These are phyloP conservation scores for Ilyonectria mors-panacis DNA, from an alignment of 2,329 filamentous ascomycete genomes.

Conservation along the genomic window DNA sequence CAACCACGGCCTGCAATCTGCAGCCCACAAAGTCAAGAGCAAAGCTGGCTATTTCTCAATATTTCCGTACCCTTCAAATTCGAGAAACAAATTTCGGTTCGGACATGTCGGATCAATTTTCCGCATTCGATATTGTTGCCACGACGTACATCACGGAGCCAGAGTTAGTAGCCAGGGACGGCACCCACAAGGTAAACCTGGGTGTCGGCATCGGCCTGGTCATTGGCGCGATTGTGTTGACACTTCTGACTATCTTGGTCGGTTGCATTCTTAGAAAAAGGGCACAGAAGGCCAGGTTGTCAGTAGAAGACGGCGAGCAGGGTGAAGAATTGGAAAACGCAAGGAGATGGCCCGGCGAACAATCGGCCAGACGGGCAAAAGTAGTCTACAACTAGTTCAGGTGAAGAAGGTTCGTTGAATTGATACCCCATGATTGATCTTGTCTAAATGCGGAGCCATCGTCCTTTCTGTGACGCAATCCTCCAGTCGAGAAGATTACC, in stretches of 20 bases:
- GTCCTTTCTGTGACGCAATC: slow-evolving; percentile 22
- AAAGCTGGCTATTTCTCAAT: slow-evolving; percentile 27
- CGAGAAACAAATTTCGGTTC: slow-evolving; percentile 1
- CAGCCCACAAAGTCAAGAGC: slow-evolving; percentile 31
- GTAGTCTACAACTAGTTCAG: slow-evolving; percentile 19
- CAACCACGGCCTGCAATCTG: slow-evolving; percentile 29
- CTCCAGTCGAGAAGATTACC: not conserved
- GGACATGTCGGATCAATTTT: slow-evolving; percentile 37
- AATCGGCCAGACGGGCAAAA: slow-evolving; percentile 14
- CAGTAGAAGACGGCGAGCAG: slow-evolving; percentile 26
- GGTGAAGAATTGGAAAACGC: not conserved
- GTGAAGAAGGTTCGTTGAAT: slow-evolving; percentile 17
- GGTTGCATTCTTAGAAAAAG: slow-evolving; percentile 24
- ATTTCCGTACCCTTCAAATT: slow-evolving; percentile 34
- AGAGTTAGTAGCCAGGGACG: not conserved
- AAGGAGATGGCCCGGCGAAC: not conserved
- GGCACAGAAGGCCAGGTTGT: slow-evolving; percentile 29
- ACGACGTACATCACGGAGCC: slow-evolving; percentile 29
- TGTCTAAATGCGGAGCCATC: slow-evolving; percentile 7
- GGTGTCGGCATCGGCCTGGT: slow-evolving; percentile 33
- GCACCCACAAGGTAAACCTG: slow-evolving; percentile 24
- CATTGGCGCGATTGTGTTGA: slow-evolving; percentile 24
- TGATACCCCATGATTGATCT: slow-evolving; percentile 25
- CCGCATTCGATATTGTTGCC: slow-evolving; percentile 30
- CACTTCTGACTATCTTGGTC: slow-evolving; percentile 20